Evolutionary conservation across 495 filamentous ascomycete genomes (phyloP), one percentile per base, ranked within the genome.

Genomic region (Podospora sp.): DNA sequence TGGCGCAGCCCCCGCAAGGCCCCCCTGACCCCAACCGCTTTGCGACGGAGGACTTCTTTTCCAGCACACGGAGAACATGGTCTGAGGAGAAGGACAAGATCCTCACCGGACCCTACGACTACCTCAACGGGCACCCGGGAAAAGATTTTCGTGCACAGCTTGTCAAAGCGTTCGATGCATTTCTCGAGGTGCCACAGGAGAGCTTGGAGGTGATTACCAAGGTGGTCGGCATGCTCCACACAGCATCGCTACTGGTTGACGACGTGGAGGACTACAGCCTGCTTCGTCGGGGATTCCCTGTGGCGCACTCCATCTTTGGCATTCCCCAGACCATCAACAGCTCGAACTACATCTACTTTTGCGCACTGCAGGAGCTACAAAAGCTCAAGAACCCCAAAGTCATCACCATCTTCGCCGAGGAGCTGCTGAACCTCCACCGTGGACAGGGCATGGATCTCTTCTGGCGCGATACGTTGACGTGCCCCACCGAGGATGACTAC

Each of bases 361-460:
- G 86, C 66, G 95, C 95, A 0, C 83, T 98, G 24, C 88, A 92
- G 69, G 91, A 94, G 77, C 78, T 97, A 0, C 84, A 88, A 66
- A 91, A 91, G 72, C 86, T 98, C 36, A 81, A 81, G 63, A 96
- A 92, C 72, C 87, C 89, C 0, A 79, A 77, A 60, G 86, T 87
- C 25, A 87, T 97, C 69, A 80, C 85, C 64, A 92, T 97, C 65
- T 97, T 90, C 78, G 88, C 90, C 5, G 90, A 97, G 62, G 95
- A 99, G 77, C 82, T 98, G 25, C 77, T 97, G 46, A 97, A 99
- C 77, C 88, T 99, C 22, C 96, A 99, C 79, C 86, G 94, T 35
- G 95, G 95, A 12, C 95, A 99, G 73, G 95, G 95, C 49, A 96
- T 98, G 91, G 95, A 99, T 73, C 85, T 99, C 60, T 97, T 91